Conservation (phyloP, 2,329 filamentous ascomycete species). For the Cadophora sp. region DNA sequence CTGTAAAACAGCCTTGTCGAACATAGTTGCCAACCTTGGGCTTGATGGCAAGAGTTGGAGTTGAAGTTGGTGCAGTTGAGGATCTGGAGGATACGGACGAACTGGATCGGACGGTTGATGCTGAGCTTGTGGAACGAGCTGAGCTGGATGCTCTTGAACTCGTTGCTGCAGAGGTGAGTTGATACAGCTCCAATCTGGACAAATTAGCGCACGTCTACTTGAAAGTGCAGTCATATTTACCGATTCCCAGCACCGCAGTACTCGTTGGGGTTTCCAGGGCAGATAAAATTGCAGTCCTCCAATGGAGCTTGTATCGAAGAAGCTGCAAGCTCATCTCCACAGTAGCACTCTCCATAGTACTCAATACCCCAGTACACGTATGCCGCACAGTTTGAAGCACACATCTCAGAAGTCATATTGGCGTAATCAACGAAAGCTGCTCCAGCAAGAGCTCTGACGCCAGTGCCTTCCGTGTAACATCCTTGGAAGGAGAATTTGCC, state of each 20-base stretch:
- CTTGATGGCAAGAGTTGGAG: conserved; percentile 54
- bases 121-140: conserved; percentile 3
- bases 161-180: conserved; percentile 43
- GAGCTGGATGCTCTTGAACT: conserved; percentile 3
- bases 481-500: conserved; percentile 39
- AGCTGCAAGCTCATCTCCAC: conserved; percentile 40
- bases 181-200: conserved; percentile 38
- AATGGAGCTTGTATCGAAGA: conserved; percentile 30
- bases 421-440: conserved; percentile 35
- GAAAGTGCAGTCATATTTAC: neutral
- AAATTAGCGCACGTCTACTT: neutral
- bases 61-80: conserved; percentile 46
- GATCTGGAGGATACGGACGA: conserved; percentile 5
- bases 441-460: conserved; percentile 32
- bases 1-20: conserved; percentile 57
- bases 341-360: conserved; percentile 48
- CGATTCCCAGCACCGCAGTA: conserved; percentile 45
- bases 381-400: conserved; percentile 40
- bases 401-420: conserved; percentile 46
- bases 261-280: conserved; percentile 42
- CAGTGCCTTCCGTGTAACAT: conserved; percentile 37
- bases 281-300: conserved; percentile 38
- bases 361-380: conserved; percentile 50
- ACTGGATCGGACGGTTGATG: conserved; percentile 2
- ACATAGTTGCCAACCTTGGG: conserved; percentile 52